phyloP scores from a whole-genome alignment of 306 rosid species.

The Medicago lupulina region DNA sequence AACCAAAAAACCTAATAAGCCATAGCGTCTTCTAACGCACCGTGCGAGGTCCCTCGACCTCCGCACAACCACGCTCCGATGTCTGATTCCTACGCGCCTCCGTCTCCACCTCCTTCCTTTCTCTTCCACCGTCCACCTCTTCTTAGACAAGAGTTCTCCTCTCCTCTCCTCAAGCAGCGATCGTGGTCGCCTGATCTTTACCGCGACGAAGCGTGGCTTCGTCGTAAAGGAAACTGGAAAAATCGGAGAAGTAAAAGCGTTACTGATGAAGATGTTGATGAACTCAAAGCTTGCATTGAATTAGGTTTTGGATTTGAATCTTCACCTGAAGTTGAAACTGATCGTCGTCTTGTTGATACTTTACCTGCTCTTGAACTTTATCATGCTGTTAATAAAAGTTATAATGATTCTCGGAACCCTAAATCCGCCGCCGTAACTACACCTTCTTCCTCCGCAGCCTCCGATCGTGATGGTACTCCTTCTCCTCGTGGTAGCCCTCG shows the following conservation, averaged over 20 bases:
- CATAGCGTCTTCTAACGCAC: constrained; percentile 52
- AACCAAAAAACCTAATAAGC: constrained; percentile 41
- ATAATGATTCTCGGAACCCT: constrained; percentile 53
- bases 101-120: constrained; percentile 31
- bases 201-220: constrained; percentile 91
- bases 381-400: constrained; percentile 73
- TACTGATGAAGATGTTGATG: constrained; percentile 84
- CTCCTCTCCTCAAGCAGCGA: constrained; percentile 76
- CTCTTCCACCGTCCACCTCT: constrained; percentile 42
- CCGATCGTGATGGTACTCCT: constrained; percentile 62
- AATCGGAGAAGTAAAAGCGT: constrained; percentile 78
- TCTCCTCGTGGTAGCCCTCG: constrained; percentile 72
- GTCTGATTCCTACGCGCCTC: constrained; percentile 47
- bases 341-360: constrained; percentile 75
- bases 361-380: constrained; percentile 86
- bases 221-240: constrained; percentile 73
- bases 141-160: neutral
- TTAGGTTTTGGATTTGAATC: constrained; percentile 84
- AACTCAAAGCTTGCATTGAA: constrained; percentile 91
- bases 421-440: constrained; percentile 44
- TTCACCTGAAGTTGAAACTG: constrained; percentile 55
- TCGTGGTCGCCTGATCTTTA: constrained; percentile 91
- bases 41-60: constrained; percentile 91
- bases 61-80: constrained; percentile 51
- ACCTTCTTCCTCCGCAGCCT: constrained; percentile 55